Evolutionary conservation across 1,284 basidiomycete genomes (phyloP), one percentile per base, ranked within the genome.

Genomic region (Marasmius sp.): DNA sequence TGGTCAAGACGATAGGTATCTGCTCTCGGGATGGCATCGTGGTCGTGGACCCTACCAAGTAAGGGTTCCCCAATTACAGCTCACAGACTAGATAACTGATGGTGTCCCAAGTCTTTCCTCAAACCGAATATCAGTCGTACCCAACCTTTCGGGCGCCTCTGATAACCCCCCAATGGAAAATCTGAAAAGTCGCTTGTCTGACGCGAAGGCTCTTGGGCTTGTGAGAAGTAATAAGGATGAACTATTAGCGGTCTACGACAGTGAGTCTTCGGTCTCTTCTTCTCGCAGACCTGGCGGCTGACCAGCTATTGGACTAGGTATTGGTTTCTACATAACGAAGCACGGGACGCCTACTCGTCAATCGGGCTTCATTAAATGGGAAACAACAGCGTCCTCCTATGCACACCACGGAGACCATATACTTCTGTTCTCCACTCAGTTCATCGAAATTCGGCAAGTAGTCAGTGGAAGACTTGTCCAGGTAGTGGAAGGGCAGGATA

Each of bases 271-370:
- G 57, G 45, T 36, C 16, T 38, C 37, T 60, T 22, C 7, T 11
- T 50, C 53, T 10, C 36, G 9, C 16, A n/a, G n/a, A 39, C 34
- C 59, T 33, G 2, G 27, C 5, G 5, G 27, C 5, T 50, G 9
- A 37, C 33, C 27, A 8, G 36, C 57, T 27, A 18, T 58, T 33
- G 22, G 37, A 14, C 49, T 52, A 87, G 85, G 74, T 37, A 71
- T 92, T 43, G 92, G 90, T 12, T 91, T 85, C 68, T 93, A 89
- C 71, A 84, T 92, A 67, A 83, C 87, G 60, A 86, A 85, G 60
- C 80, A 86, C 65, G 92, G 92, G 6, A 70, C 77, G 3, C 90
- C 89, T 1, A 77, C 75, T 14, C 87, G 90, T 45, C 79, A 79
- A 45, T 80, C 77, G 10, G 80, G 81, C 1, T 91, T 84, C 69